These are phyloP conservation scores for Diplocarpon mali DNA, from an alignment of 2,329 filamentous ascomycete species.

Conservation along the genomic window DNA sequence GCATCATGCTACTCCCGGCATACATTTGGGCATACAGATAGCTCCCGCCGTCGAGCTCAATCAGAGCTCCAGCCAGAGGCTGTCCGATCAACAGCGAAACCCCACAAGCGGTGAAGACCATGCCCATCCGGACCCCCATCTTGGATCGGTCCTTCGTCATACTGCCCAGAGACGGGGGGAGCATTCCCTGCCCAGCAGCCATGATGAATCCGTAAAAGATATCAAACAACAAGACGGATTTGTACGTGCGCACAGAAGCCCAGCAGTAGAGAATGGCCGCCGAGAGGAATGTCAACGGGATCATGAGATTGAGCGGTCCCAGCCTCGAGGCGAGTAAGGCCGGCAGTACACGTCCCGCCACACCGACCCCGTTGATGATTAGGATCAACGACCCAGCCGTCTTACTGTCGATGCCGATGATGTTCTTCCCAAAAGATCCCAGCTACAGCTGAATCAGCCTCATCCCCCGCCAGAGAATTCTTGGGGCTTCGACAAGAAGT, in stretches of 20 bases:
- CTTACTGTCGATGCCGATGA: constrained; percentile 28
- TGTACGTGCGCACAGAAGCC: constrained; percentile 33
- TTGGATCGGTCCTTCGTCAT: constrained; percentile 40
- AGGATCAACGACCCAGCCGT: constrained; percentile 37
- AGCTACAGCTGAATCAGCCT: constrained; percentile 6
- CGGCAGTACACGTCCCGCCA: constrained; percentile 37
- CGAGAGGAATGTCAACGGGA: constrained; percentile 31
- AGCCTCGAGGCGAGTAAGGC: constrained; percentile 34
- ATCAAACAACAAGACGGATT: constrained; percentile 38
- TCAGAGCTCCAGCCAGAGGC: constrained; percentile 21
- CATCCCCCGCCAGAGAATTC: too few relatives aligned
- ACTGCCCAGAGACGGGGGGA: constrained; percentile 37
- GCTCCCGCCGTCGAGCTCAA: constrained; percentile 10
- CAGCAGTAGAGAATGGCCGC: constrained; percentile 32
- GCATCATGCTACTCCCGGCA: constrained; percentile 10
- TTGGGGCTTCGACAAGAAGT: too few relatives aligned
- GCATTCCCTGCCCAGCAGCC: constrained; percentile 38
- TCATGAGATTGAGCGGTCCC: constrained; percentile 40
- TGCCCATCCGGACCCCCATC: constrained; percentile 44
- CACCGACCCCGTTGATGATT: constrained; percentile 40
- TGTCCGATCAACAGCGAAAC: constrained; percentile 22
- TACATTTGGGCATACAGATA: constrained; percentile 19
- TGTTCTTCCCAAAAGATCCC: constrained; percentile 30
- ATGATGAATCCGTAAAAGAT: constrained; percentile 38
- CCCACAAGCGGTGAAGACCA: constrained; percentile 45